Evolutionary conservation across 345 rosid species (phyloP).

Genomic region (Punica granatum): DNA sequence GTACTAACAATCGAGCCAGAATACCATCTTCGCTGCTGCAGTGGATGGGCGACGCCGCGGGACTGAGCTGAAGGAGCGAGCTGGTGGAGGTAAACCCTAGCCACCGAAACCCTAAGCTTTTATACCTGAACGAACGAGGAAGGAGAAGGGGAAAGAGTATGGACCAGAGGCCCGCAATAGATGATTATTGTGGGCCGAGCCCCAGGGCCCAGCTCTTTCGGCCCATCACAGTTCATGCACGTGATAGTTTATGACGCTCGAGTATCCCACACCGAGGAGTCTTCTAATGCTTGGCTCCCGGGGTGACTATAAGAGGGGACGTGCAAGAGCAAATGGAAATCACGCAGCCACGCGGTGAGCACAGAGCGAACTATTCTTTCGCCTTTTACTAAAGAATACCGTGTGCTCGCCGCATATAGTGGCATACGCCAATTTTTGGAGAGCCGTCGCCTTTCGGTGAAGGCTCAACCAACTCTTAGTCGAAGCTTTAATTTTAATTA

Average conservation of each 20-base stretch:
- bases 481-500: too few relatives aligned
- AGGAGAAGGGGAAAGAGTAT: background rate
- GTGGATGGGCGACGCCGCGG: background rate
- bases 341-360: conserved; percentile 29
- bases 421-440: conserved; percentile 24
- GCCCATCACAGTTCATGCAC: too few relatives aligned
- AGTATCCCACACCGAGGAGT: too few relatives aligned
- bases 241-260: too few relatives aligned
- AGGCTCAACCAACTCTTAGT: too few relatives aligned
- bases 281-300: too few relatives aligned
- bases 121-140: background rate
- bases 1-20: background rate
- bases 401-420: conserved; percentile 22
- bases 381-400: conserved; percentile 50
- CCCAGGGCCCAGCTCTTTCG: too few relatives aligned
- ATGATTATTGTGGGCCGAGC: background rate
- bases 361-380: conserved; percentile 47
- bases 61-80: background rate
- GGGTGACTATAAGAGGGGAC: too few relatives aligned
- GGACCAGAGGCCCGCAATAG: too few relatives aligned
- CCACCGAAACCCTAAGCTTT: background rate
- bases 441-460: too few relatives aligned
- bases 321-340: too few relatives aligned
- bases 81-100: conserved; percentile 3
- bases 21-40: conserved; percentile 3